phyloP scores from a whole-genome alignment of 768 basidiomycete genomes.

The Mycena maculata region DNA sequence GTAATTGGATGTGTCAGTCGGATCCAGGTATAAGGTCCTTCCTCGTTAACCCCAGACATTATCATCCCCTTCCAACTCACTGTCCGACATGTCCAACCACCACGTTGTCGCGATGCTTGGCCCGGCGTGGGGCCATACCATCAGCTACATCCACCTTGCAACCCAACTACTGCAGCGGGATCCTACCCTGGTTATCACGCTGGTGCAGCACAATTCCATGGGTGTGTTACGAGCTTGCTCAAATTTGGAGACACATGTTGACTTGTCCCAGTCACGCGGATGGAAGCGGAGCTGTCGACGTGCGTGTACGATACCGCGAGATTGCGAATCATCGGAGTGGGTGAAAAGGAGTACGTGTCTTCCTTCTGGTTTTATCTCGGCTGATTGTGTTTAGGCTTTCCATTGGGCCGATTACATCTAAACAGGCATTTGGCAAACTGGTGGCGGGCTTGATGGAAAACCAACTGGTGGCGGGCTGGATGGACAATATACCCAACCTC shows the following conservation, averaged over 20 bases:
- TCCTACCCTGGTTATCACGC: conserved; percentile 16
- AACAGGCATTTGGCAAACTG: conserved; percentile 1
- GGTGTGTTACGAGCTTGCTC: conserved; percentile 9
- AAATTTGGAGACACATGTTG: not conserved
- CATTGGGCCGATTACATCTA: not conserved
- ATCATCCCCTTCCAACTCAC: no score
- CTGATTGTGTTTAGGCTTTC: not conserved
- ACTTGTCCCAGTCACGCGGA: conserved; percentile 8
- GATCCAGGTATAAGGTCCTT: no score
- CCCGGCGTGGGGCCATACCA: conserved; percentile 19
- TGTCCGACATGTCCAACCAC: conserved; percentile 14
- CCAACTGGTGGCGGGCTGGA: conserved; percentile 22
- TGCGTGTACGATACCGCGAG: conserved; percentile 17
- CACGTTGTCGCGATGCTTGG: conserved; percentile 22
- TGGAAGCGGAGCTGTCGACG: conserved; percentile 20
- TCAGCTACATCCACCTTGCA: conserved; percentile 14
- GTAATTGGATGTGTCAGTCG: no score
- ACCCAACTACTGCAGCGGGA: conserved; percentile 15
- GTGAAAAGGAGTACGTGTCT: conserved; percentile 10
- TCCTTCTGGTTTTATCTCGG: not conserved
- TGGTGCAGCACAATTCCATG: conserved; percentile 23
- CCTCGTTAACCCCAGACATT: no score
- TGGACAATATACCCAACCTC: not conserved
- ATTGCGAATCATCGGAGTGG: conserved; percentile 17
- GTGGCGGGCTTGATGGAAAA: conserved; percentile 11